phyloP scores from a whole-genome alignment of 1,139 yeast genomes.

The Candida sp. region DNA sequence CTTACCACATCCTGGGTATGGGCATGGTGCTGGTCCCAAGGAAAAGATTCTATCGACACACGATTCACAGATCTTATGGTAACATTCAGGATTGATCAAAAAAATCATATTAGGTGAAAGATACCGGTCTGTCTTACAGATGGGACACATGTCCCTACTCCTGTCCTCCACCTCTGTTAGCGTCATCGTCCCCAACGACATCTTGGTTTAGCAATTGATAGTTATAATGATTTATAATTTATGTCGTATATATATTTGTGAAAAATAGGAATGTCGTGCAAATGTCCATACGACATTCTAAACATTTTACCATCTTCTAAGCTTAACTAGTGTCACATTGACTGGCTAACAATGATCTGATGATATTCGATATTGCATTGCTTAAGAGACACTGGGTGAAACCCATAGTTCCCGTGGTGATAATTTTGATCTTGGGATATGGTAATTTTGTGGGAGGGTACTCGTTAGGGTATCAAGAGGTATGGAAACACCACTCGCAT shows the following conservation, averaged over 20 bases:
- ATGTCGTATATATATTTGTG: background rate
- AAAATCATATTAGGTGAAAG: constrained; percentile 92
- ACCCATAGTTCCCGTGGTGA: constrained; percentile 18
- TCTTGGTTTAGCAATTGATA: background rate
- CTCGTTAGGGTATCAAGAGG: constrained; percentile 33
- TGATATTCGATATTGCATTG: constrained; percentile 1
- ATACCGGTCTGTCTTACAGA: constrained; percentile 94
- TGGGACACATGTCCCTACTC: constrained; percentile 87
- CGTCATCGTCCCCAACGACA: constrained; percentile 2
- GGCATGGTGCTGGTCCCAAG: constrained; percentile 96
- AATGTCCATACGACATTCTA: background rate
- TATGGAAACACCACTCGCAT: constrained; percentile 26
- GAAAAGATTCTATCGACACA: constrained; percentile 95
- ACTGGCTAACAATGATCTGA: background rate
- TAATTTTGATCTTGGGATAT: constrained; percentile 25
- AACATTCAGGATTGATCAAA: constrained; percentile 94
- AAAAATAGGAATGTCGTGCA: background rate
- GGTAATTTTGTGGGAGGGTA: constrained; percentile 30
- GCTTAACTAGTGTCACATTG: background rate
- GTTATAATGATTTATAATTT: background rate
- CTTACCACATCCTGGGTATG: constrained; percentile 88
- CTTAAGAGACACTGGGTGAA: background rate
- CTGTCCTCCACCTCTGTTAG: constrained; percentile 24
- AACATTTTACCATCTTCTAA: background rate
- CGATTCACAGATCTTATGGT: constrained; percentile 95